Base-by-base conservation (phyloP, 2,329 filamentous ascomycete species). In the Beauveria varroae region DNA sequence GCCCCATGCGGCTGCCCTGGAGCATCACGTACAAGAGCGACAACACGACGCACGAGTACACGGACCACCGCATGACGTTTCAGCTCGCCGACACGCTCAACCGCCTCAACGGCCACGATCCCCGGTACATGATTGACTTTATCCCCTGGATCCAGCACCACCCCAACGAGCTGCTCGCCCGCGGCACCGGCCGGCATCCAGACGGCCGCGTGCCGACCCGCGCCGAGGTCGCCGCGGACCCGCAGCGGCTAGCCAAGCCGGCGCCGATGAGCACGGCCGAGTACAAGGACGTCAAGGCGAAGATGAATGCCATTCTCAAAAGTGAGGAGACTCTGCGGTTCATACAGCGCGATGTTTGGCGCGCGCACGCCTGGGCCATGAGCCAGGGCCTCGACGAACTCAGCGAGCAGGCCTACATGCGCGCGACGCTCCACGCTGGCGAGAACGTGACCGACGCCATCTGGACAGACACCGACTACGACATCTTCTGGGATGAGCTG, bases 1-100 rank as follows among this genome's bases (percentile, higher is more conserved):
- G 76, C 0, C 76, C 76, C 0, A 78, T 78, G 76, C 72, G 76
- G 2, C 75, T 78, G 56, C 76, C 76, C 0, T 70, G 75, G 26
- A 70, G 69, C 49, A 70, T 77, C 53, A 74, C 70, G 0, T 76
- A 77, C 58, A 65, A 71, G 0, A 73, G 74, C 49, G 75, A 70
- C 5, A 77, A 77, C 51, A 72, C 76, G 60, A 78, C 75, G 0
- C 68, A 77, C 5, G 66, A 73, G 28, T 74, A 77, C 61, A 72
- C 72, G 56, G 76, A 78, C 54, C 76, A 78, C 57, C 71, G 69
- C 28, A 73, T 78, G 70, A 72, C 76, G 1, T 78, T 77, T 46
- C 74, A 78, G 64, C 67, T 78, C 7, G 75, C 72, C 3, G 71
- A 71, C 7, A 68, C 70, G n/a, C 67, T 79, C 34, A 78, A 78